Percentiles rank a stretch among this genome's conserved stretches.
phyloP scores from a whole-genome alignment of 164 flowering plant species.

The Macadamia integrifolia region DNA sequence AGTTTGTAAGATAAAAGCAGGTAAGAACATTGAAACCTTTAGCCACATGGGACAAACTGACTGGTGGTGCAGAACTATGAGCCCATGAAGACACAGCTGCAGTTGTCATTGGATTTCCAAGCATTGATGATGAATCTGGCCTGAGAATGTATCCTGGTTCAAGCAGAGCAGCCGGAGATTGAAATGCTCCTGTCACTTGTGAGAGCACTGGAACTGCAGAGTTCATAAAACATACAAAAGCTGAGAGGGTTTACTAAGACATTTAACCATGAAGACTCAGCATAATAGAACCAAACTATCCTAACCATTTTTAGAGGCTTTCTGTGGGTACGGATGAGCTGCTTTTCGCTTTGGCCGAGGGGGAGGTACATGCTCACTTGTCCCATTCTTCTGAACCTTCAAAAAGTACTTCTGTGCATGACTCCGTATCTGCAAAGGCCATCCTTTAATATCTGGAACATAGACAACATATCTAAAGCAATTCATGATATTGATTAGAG shows the following conservation, averaged over 20 bases:
- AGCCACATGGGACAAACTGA: conserved; percentile 26
- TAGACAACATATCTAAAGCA: neutral
- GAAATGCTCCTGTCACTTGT: conserved; percentile 38
- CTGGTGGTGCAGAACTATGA: conserved; percentile 35
- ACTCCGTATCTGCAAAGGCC: conserved; percentile 70
- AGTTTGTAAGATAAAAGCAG: neutral
- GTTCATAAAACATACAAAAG: neutral
- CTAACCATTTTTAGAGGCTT: conserved; percentile 78
- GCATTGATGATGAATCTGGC: conserved; percentile 49
- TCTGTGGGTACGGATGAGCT: conserved; percentile 93
- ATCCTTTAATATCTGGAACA: conserved; percentile 2
- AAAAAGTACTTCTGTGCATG: conserved; percentile 94
- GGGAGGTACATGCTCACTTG: conserved; percentile 86
- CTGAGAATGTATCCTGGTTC: conserved; percentile 42
- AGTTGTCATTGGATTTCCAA: conserved; percentile 30
- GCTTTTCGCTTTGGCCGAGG: conserved; percentile 96
- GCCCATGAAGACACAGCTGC: conserved; percentile 53
- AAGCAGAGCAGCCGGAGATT: conserved; percentile 33
- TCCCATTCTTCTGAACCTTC: conserved; percentile 86
- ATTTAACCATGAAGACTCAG: neutral
- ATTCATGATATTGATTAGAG: neutral
- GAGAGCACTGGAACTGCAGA: conserved; percentile 42
- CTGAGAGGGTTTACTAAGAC: neutral
- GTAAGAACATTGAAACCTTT: conserved; percentile 32
- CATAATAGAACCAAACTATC: neutral